Conservation (phyloP, 768 basidiomycete genomes). For the Podaxis rugospora region DNA sequence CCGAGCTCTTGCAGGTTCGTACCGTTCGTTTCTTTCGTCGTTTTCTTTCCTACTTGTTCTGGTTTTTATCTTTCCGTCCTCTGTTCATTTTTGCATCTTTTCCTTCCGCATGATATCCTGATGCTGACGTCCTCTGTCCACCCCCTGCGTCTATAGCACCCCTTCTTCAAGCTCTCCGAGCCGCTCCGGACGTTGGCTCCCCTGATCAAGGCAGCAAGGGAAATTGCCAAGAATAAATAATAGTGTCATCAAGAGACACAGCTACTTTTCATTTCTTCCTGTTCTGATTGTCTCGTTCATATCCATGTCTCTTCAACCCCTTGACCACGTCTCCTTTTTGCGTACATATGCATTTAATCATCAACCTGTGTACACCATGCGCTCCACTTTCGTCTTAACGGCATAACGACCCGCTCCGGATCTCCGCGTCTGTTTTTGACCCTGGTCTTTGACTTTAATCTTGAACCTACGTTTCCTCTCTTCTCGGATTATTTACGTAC, state of each 20-base stretch:
- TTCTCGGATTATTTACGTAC: neutral
- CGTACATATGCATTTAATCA: neutral
- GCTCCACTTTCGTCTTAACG: neutral
- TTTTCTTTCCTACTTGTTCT: too few species aligned
- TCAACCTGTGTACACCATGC: neutral
- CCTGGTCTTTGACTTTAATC: neutral
- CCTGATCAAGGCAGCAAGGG: slow-evolving; percentile 88
- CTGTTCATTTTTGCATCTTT: neutral
- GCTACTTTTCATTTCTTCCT: neutral
- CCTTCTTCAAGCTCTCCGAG: slow-evolving; percentile 86
- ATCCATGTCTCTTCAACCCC: too few species aligned
- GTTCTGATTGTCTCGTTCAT: neutral
- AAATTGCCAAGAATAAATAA: slow-evolving; percentile 68
- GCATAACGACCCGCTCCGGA: neutral
- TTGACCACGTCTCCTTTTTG: neutral
- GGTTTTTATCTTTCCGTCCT: neutral
- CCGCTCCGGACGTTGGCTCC: slow-evolving; percentile 83
- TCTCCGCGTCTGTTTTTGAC: neutral
- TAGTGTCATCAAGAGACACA: neutral
- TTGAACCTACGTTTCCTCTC: neutral
- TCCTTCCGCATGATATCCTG: neutral
- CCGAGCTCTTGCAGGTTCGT: slow-evolving; percentile 70
- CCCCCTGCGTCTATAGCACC: slow-evolving; percentile 46
- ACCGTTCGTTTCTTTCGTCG: neutral
- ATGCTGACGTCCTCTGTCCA: neutral